Conservation (phyloP, 2,329 filamentous ascomycete genomes). For the Venturia pyrina region DNA sequence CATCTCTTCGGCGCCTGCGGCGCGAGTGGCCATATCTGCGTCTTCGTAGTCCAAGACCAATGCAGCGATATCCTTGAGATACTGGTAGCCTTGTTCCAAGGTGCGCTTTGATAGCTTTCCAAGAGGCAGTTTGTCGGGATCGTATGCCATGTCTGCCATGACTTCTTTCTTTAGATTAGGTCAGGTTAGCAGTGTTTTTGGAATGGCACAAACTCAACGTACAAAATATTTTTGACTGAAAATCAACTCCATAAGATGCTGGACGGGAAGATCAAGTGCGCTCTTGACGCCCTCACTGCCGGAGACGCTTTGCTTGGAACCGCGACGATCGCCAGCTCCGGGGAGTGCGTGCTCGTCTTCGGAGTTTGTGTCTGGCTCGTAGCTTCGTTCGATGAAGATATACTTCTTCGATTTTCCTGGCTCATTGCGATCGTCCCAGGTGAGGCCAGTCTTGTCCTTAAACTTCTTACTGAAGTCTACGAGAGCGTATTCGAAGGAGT, state of each 20-base stretch:
- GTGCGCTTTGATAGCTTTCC: constrained; percentile 76
- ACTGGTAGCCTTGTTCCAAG: constrained; percentile 63
- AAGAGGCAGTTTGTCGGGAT: constrained; percentile 66
- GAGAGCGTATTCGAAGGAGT: constrained; percentile 30
- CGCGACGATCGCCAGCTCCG: constrained; percentile 16
- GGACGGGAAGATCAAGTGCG: constrained; percentile 49
- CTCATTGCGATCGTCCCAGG: constrained; percentile 40
- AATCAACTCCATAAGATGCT: constrained; percentile 67
- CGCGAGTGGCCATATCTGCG: constrained; percentile 20
- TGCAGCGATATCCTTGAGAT: constrained; percentile 47
- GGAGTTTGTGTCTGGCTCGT: constrained; percentile 50
- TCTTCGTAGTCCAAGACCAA: neutral
- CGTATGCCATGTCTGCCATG: constrained; percentile 60
- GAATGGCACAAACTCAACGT: neutral
- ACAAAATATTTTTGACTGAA: constrained; percentile 67
- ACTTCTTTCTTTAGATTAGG: constrained; percentile 34
- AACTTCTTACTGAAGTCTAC: constrained; percentile 45
- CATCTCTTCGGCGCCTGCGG: constrained; percentile 31
- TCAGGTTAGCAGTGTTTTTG: neutral
- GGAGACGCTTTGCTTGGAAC: constrained; percentile 8
- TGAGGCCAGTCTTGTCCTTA: constrained; percentile 44
- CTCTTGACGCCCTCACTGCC: constrained; percentile 36
- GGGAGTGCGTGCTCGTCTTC: constrained; percentile 23
- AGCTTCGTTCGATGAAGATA: constrained; percentile 69
- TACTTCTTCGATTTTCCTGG: constrained; percentile 57